Evolutionary conservation across 495 filamentous ascomycete species (phyloP).

Genomic region (Penicillium bialowiezense): DNA sequence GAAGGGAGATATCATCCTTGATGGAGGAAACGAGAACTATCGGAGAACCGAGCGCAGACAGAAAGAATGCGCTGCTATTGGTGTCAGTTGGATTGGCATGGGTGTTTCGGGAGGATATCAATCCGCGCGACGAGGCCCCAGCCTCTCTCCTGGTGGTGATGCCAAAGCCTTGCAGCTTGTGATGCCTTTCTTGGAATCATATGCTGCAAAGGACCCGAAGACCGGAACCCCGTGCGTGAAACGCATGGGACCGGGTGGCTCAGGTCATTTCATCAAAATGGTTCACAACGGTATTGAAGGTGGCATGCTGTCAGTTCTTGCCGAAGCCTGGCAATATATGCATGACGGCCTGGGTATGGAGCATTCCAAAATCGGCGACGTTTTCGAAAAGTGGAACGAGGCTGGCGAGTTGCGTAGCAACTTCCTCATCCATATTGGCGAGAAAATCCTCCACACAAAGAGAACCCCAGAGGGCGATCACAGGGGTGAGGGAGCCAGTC

Average conservation of each 20-base stretch:
- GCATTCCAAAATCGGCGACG: constrained; percentile 60
- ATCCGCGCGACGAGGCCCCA: constrained; percentile 61
- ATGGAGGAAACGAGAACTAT: constrained; percentile 71
- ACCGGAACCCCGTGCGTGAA: constrained; percentile 61
- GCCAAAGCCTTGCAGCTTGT: constrained; percentile 54
- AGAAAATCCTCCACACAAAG: constrained; percentile 55
- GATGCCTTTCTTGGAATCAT: constrained; percentile 59
- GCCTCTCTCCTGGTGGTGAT: constrained; percentile 64
- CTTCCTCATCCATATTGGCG: constrained; percentile 62
- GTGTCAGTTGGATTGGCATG: constrained; percentile 63
- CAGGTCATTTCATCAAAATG: constrained; percentile 76
- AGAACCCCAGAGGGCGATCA: constrained; percentile 41
- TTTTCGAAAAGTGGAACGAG: constrained; percentile 60
- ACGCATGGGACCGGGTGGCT: constrained; percentile 58
- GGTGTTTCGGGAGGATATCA: constrained; percentile 72
- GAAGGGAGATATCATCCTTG: constrained; percentile 66
- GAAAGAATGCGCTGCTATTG: constrained; percentile 49
- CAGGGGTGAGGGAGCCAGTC: constrained; percentile 35
- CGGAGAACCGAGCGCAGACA: constrained; percentile 64
- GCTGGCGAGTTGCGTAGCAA: constrained; percentile 57
- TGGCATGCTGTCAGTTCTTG: constrained; percentile 60
- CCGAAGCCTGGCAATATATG: constrained; percentile 67
- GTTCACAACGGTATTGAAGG: constrained; percentile 77
- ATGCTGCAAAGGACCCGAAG: constrained; percentile 58
- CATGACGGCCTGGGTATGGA: constrained; percentile 55